Conservation (phyloP, 108 stramenopile genomes). For the Craspedostauros australis region DNA sequence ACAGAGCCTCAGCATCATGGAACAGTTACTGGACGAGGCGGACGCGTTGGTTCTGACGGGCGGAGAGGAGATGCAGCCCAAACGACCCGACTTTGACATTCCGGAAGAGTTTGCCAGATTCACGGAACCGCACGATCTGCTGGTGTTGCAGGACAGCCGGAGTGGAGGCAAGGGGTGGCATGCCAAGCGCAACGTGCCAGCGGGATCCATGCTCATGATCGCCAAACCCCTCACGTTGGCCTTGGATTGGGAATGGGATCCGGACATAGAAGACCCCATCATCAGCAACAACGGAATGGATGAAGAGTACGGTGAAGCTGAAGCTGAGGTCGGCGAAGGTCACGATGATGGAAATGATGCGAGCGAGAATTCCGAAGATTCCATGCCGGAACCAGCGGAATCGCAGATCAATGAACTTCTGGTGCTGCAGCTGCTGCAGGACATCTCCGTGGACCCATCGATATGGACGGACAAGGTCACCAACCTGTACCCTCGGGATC, state of each 20-base stretch:
- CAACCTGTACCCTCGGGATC: conserved; percentile 51
- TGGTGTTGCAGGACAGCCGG: conserved; percentile 31
- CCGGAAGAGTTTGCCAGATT: conserved; percentile 18
- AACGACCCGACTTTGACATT: conserved; percentile 39
- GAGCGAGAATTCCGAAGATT: conserved; percentile 24
- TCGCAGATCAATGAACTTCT: conserved; percentile 50
- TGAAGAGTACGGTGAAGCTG: conserved; percentile 26
- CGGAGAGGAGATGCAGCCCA: conserved; percentile 31
- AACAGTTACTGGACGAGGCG: conserved; percentile 42
- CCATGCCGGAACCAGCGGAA: conserved; percentile 15
- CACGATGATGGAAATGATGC: conserved; percentile 25
- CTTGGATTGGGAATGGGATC: conserved; percentile 46
- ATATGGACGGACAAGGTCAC: conserved; percentile 48
- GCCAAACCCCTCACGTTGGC: conserved; percentile 58
- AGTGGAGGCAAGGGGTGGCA: conserved; percentile 54
- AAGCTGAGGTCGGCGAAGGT: conserved; percentile 15
- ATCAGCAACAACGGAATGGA: no score
- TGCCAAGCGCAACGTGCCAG: conserved; percentile 33
- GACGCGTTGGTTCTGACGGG: conserved; percentile 34
- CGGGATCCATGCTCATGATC: conserved; percentile 40
- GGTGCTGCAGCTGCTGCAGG: conserved; percentile 37
- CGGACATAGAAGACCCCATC: conserved; percentile 12
- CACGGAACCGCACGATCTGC: conserved; percentile 19
- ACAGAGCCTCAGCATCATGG: conserved; percentile 28
- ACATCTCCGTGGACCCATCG: conserved; percentile 33